Conservation (phyloP, 257 asterid genomes). For the Cruciata laevipes region DNA sequence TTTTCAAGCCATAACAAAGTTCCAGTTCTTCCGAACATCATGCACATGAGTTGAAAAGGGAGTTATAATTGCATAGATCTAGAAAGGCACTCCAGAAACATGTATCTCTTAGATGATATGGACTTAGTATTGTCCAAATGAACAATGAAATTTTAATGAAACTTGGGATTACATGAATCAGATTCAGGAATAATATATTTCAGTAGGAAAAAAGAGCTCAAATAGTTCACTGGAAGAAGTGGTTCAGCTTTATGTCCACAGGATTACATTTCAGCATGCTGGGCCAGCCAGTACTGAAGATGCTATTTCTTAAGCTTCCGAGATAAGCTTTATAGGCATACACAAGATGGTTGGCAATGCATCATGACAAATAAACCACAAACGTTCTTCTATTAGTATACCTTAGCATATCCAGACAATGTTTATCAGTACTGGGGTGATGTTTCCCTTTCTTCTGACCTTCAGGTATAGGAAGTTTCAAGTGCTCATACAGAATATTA, state of each 20-base stretch:
- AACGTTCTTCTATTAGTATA: conserved; percentile 27
- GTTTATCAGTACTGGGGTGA: conserved; percentile 93
- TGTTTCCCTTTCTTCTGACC: conserved; percentile 59
- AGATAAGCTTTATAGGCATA: background rate
- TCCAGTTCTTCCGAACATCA: background rate
- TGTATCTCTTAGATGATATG: background rate
- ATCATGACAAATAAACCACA: background rate
- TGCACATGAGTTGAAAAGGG: background rate
- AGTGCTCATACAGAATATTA: conserved; percentile 73
- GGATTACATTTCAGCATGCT: conserved; percentile 1
- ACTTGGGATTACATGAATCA: too few species aligned
- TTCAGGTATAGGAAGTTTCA: conserved; percentile 86
- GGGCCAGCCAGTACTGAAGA: background rate
- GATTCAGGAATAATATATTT: background rate
- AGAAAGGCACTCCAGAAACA: background rate
- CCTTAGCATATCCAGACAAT: conserved; percentile 85
- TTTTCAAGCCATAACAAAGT: background rate
- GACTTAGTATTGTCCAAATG: background rate
- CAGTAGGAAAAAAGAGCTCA: background rate
- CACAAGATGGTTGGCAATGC: background rate
- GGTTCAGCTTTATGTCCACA: background rate
- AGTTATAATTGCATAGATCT: background rate
- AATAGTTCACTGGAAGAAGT: background rate
- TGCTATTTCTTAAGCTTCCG: conserved; percentile 1
- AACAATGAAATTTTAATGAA: background rate